Percentiles rank a stretch among this genome's conserved stretches.
Evolutionary conservation across 495 filamentous ascomycete species (phyloP).

Genomic region (Neurospora hispaniola): DNA sequence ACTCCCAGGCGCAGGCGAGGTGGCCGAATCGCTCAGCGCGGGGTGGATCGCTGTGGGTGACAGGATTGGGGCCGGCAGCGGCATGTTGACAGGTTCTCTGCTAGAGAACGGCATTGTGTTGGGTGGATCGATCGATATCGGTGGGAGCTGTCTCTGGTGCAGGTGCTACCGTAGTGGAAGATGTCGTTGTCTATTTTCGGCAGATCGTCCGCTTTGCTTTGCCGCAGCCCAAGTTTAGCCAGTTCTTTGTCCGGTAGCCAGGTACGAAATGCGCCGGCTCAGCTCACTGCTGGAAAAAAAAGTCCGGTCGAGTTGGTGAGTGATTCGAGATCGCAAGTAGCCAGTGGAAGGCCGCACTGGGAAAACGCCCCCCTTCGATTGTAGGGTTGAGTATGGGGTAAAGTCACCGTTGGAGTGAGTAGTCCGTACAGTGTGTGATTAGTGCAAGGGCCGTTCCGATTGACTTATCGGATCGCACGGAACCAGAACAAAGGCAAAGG

Average conservation of each 20-base stretch:
- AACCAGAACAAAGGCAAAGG: background rate
- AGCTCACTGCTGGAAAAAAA: background rate
- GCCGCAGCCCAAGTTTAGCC: background rate
- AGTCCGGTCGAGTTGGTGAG: background rate
- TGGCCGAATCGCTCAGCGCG: conserved; percentile 18
- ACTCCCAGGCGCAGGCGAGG: background rate
- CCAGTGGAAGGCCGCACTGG: background rate
- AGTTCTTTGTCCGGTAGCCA: background rate
- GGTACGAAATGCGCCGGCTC: background rate
- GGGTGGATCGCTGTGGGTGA: conserved; percentile 32
- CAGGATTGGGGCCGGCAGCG: conserved; percentile 24
- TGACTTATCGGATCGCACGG: background rate
- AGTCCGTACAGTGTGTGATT: background rate
- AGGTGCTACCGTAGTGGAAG: conserved; percentile 17
- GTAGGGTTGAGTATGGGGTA: background rate
- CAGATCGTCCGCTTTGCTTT: background rate
- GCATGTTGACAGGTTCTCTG: conserved; percentile 16
- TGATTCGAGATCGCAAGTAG: background rate
- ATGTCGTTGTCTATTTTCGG: background rate
- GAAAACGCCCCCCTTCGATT: background rate
- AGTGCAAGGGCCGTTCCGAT: background rate
- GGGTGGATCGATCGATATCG: conserved; percentile 12
- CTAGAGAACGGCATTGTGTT: background rate
- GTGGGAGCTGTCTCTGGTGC: conserved; percentile 17
- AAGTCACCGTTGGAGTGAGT: background rate